Evolutionary conservation across 768 basidiomycete genomes (phyloP), one percentile per base, ranked within the genome.

Genomic region (Tulasnella sp.): DNA sequence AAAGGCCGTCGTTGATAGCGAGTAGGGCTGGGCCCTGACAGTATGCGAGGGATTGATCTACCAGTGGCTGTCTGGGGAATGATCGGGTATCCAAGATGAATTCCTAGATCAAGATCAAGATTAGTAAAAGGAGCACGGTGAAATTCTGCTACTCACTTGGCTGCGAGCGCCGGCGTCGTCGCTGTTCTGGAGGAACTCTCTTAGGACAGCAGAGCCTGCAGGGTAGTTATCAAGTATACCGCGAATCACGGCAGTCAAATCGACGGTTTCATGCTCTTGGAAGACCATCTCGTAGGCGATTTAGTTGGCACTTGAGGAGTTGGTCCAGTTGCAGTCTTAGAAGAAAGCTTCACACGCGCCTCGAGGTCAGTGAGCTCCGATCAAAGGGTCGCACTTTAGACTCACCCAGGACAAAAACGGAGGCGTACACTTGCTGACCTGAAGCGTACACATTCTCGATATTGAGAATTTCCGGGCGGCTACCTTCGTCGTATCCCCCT

Each of bases 151-250:
- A 24, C 52, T 38, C 38, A 54, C 53, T 41, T 54, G 53, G 19
- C 24, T 54, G 0, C 19, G 29, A 7, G 29, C 53, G 19, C 53
- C 53, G 3, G 29, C 25, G 22, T 54, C 53, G 42, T 54, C 53
- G 15, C 29, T 41, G 38, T 54, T 54, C 38, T 54, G 53, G 19
- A 54, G 22, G 24, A 54, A 25, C 17, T 54, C 53, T 7, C 53
- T 17, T 10, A 54, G 25, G 15, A 41, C 38, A 38, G 53, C 53
- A 19, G 53, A 17, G 29, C 53, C 53, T 5, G 53, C 53, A 11
- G 53, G 53, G 21, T 54, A 54, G 19, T 44, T 41, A 38, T 54
- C 34, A n/a, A 54, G 53, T 21, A 54, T 54, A 41, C 27, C 31
- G 9, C 38, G 29, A 21, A 54, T 54, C 17, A 31, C 38, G 29